Conservation (phyloP, 345 rosid species). For the Populus deltoides region DNA sequence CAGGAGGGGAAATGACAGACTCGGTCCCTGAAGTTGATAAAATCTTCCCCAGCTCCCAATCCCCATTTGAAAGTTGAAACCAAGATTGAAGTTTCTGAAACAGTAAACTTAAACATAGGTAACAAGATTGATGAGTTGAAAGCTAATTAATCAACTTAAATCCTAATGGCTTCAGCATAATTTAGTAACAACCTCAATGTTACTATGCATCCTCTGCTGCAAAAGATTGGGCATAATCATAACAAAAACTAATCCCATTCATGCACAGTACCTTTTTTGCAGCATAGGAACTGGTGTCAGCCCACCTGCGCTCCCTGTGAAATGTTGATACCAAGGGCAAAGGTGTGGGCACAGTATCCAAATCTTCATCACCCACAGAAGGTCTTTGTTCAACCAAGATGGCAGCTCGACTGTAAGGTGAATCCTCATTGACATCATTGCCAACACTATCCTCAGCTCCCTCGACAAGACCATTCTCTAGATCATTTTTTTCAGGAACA, state of each 20-base stretch:
- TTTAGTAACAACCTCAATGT: neutral
- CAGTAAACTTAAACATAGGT: constrained; percentile 21
- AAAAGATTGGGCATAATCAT: constrained; percentile 1
- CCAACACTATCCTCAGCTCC: constrained; percentile 31
- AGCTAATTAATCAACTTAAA: neutral
- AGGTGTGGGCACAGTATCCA: constrained; percentile 41
- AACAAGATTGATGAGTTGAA: constrained; percentile 12
- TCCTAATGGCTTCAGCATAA: constrained; percentile 2
- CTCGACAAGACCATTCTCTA: constrained; percentile 34
- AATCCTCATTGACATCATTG: constrained; percentile 50
- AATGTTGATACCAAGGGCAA: constrained; percentile 48
- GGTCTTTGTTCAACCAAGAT: constrained; percentile 49
- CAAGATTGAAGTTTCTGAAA: constrained; percentile 82
- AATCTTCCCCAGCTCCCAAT: constrained; percentile 84
- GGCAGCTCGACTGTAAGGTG: constrained; percentile 59
- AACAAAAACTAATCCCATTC: neutral
- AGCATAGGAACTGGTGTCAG: constrained; percentile 64
- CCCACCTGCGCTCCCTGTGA: constrained; percentile 63
- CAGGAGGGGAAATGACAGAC: constrained; percentile 62
- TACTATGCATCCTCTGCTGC: neutral
- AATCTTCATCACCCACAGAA: constrained; percentile 41
- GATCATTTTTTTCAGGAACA: constrained; percentile 43
- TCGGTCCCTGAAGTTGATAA: constrained; percentile 63
- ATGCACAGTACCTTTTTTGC: constrained; percentile 62
- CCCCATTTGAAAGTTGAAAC: constrained; percentile 78